These are phyloP conservation scores for Fonsecaea erecta DNA, from an alignment of 2,329 filamentous ascomycete species.

Conservation along the genomic window DNA sequence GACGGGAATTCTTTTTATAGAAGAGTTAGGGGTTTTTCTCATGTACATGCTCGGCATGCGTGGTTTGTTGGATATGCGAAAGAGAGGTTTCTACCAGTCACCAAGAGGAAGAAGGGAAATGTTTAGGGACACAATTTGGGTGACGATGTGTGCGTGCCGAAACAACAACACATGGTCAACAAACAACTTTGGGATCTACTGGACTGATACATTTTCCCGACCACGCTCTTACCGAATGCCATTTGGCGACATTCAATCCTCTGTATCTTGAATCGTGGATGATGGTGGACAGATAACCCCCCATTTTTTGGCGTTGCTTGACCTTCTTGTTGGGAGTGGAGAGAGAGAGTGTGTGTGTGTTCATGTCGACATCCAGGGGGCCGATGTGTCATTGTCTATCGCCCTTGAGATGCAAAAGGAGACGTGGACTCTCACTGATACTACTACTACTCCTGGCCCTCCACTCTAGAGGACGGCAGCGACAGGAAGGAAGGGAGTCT, in stretches of 20 bases:
- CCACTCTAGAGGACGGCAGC: too few species aligned
- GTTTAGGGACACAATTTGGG: neutral
- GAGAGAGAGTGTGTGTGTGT: too few species aligned
- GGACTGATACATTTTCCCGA: neutral
- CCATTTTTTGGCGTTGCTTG: neutral
- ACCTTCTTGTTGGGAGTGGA: neutral
- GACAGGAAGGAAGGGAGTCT: neutral
- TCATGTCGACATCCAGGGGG: neutral
- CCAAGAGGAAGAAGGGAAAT: neutral
- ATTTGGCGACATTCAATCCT: conserved; percentile 19
- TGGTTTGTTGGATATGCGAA: neutral
- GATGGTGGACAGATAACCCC: conserved; percentile 1
- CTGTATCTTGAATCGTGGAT: neutral
- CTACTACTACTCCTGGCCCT: too few species aligned
- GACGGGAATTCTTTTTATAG: neutral
- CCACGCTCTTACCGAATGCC: neutral
- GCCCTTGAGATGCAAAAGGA: neutral
- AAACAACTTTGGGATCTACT: conserved; percentile 13
- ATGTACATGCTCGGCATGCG: neutral
- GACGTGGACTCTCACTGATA: neutral
- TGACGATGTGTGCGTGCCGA: conserved; percentile 2
- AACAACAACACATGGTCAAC: conserved; percentile 6
- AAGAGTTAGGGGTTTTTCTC: conserved; percentile 2
- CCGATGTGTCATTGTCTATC: neutral
- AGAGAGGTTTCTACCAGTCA: neutral